These are phyloP conservation scores for Fallopia convolvulus DNA, from an alignment of 148 eudicot genomes.

Conservation along the genomic window DNA sequence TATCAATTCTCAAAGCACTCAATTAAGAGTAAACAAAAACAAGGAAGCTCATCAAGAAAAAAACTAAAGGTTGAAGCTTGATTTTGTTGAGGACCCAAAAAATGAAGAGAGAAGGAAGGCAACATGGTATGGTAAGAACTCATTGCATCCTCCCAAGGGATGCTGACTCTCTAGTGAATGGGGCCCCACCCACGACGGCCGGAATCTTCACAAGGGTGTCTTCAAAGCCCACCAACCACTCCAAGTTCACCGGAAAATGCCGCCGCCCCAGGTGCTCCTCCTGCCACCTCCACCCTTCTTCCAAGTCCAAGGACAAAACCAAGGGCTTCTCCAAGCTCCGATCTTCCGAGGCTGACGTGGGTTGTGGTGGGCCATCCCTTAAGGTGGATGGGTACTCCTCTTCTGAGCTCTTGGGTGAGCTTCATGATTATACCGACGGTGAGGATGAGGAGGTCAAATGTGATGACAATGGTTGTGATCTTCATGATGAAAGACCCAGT, in stretches of 20 bases:
- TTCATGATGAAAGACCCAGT: neutral
- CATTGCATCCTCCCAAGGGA: neutral
- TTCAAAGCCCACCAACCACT: constrained; percentile 15
- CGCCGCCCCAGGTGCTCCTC: neutral
- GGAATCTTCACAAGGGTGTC: neutral
- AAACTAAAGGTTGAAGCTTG: neutral
- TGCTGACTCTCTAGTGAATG: neutral
- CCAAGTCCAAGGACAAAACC: constrained; percentile 10
- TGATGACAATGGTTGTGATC: constrained; percentile 1
- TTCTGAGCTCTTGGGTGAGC: neutral
- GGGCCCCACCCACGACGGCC: neutral
- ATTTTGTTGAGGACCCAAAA: neutral
- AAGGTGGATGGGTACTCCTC: constrained; percentile 1
- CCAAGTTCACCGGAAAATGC: constrained; percentile 10
- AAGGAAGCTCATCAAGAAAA: neutral
- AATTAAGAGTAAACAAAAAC: neutral
- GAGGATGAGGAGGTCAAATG: neutral
- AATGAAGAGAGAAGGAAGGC: constrained; percentile 13
- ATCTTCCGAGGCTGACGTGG: neutral
- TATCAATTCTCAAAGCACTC: neutral
- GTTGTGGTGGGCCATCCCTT: neutral
- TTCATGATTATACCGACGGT: neutral
- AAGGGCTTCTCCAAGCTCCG: constrained; percentile 2
- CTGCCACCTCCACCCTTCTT: constrained; percentile 13
- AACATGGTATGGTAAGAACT: constrained; percentile 4